Evolutionary conservation across 2,329 filamentous ascomycete genomes (phyloP).

Genomic region (Bipolaris victoriae): DNA sequence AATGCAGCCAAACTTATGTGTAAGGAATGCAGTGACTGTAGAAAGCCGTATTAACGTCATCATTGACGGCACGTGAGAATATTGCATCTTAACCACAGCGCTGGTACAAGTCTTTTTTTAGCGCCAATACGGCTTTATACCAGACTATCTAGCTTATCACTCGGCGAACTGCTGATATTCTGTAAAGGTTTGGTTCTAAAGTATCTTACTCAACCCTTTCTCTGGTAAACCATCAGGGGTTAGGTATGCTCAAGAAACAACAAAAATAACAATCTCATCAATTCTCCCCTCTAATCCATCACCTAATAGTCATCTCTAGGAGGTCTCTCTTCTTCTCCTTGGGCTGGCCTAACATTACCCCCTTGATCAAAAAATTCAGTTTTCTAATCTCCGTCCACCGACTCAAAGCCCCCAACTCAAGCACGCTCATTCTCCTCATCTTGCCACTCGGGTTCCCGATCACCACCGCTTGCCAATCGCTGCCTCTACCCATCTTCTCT

Average conservation of each 20-base stretch:
- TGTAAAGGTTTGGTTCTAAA: too few species aligned
- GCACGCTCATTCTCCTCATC: conserved; percentile 70
- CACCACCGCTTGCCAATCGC: conserved; percentile 71
- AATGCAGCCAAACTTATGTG: not conserved
- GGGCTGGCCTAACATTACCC: conserved; percentile 21
- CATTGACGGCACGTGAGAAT: too few species aligned
- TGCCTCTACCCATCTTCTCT: conserved; percentile 48
- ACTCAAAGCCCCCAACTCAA: conserved; percentile 72
- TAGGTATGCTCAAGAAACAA: not conserved
- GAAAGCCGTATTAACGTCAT: too few species aligned
- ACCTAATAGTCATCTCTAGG: conserved; percentile 10
- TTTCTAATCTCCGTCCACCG: conserved; percentile 74
- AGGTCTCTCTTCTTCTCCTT: conserved; percentile 18
- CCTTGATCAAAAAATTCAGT: conserved; percentile 52
- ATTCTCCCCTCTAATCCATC: not conserved
- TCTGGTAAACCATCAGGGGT: not conserved
- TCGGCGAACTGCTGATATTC: too few species aligned
- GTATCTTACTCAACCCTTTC: too few species aligned
- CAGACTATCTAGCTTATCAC: too few species aligned
- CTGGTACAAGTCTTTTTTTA: too few species aligned
- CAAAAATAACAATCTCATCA: not conserved
- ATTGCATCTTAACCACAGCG: too few species aligned
- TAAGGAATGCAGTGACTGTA: too few species aligned
- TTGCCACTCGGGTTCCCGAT: conserved; percentile 74
- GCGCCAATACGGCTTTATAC: too few species aligned